phyloP scores from a whole-genome alignment of 2,329 filamentous ascomycete species.

The Pseudogymnoascus sp. region DNA sequence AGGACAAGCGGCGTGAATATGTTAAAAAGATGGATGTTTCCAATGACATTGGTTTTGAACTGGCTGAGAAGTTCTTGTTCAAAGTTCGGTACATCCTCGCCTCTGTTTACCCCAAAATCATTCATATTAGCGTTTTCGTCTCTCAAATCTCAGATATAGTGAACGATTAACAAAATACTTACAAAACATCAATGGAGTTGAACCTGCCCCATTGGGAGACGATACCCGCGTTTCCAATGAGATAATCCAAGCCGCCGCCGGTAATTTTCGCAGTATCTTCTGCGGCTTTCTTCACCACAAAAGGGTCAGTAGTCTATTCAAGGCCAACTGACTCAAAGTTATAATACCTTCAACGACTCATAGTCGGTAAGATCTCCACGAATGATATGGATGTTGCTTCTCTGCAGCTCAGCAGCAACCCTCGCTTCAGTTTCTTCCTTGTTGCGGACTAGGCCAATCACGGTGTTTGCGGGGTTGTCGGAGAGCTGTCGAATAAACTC shows the following conservation, averaged over 20 bases:
- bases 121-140: conserved; percentile 8
- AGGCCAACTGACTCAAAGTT: too few relatives aligned
- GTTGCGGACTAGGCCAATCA: conserved; percentile 42
- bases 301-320: neutral
- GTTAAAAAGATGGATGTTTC: conserved; percentile 44
- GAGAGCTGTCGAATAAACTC: conserved; percentile 41
- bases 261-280: too few relatives aligned
- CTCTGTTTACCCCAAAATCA: conserved; percentile 15
- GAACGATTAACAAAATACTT: too few relatives aligned
- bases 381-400: conserved; percentile 18
- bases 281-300: conserved; percentile 9
- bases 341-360: conserved; percentile 15
- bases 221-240: too few relatives aligned
- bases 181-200: too few relatives aligned
- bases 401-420: conserved; percentile 33
- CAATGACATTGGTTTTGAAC: conserved; percentile 43
- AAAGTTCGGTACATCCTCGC: conserved; percentile 25
- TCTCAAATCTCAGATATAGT: neutral
- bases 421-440: conserved; percentile 38
- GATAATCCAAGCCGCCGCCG: too few relatives aligned
- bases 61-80: conserved; percentile 28
- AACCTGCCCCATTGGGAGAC: too few relatives aligned
- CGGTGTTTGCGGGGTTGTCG: conserved; percentile 32
- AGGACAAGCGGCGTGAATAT: conserved; percentile 44
- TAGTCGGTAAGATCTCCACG: conserved; percentile 16